These are phyloP conservation scores for Curvularia lunata DNA, from an alignment of 2,329 filamentous ascomycete genomes.

Conservation along the genomic window DNA sequence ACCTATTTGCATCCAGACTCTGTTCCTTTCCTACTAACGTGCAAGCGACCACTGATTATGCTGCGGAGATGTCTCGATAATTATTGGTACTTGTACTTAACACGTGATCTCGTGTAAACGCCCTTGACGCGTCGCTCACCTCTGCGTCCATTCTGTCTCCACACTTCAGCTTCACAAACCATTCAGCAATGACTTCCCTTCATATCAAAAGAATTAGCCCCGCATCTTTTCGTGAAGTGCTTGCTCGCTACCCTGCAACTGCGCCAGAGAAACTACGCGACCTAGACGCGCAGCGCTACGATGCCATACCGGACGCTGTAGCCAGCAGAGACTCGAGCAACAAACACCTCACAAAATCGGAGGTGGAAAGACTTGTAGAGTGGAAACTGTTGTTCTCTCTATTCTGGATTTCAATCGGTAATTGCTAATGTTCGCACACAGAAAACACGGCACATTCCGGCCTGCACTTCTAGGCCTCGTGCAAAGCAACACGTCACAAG, in stretches of 20 bases:
- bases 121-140: slow-evolving; percentile 4
- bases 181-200: slow-evolving; percentile 13
- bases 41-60: background rate
- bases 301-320: slow-evolving; percentile 33
- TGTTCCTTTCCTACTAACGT: background rate
- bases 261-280: slow-evolving; percentile 38
- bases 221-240: slow-evolving; percentile 24
- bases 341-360: slow-evolving; percentile 32
- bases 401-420: no score
- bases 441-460: slow-evolving; percentile 60
- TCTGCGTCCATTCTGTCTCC: background rate
- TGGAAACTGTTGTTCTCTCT: slow-evolving; percentile 47
- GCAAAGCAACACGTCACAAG: slow-evolving; percentile 63
- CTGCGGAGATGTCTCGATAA: background rate
- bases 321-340: slow-evolving; percentile 17
- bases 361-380: slow-evolving; percentile 46
- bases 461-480: slow-evolving; percentile 56
- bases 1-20: background rate
- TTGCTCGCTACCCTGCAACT: slow-evolving; percentile 35
- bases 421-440: slow-evolving; percentile 21
- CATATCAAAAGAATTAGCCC: slow-evolving; percentile 26
- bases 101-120: slow-evolving; percentile 16
- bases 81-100: background rate
- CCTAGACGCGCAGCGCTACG: slow-evolving; percentile 44
- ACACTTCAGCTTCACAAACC: slow-evolving; percentile 4